Evolutionary conservation across 2,329 filamentous ascomycete species (phyloP).

Genomic region (Orbilia blumenaviensis): DNA sequence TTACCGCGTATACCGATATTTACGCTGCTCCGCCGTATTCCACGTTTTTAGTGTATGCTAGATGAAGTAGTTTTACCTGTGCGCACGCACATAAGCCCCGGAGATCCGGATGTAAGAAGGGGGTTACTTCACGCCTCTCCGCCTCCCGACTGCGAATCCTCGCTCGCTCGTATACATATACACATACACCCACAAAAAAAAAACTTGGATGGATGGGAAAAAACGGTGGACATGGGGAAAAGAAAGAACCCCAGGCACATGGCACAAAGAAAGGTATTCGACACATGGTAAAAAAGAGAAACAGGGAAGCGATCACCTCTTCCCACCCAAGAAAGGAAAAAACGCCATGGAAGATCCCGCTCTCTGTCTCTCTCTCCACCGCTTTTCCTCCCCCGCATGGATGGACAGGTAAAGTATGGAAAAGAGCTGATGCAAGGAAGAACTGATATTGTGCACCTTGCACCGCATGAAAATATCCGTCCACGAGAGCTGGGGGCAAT

Average conservation of each 20-base stretch:
- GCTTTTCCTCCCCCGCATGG: neutral
- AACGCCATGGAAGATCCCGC: constrained; percentile 10
- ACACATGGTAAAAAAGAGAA: neutral
- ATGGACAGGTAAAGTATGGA: too few species aligned
- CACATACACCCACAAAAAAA: too few species aligned
- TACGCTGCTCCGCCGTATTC: too few species aligned
- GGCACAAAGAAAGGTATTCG: neutral
- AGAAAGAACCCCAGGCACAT: too few species aligned
- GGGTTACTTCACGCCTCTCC: neutral
- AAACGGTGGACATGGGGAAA: too few species aligned
- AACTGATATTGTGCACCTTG: constrained; percentile 1
- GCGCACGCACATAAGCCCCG: neutral
- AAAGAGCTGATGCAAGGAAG: constrained; percentile 6
- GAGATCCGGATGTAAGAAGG: constrained; percentile 6
- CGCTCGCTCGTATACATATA: constrained; percentile 1
- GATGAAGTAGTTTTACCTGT: too few species aligned
- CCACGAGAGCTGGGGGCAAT: neutral
- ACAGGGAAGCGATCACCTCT: too few species aligned
- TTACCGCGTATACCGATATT: constrained; percentile 10
- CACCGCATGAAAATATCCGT: constrained; percentile 5
- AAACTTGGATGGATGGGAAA: too few species aligned
- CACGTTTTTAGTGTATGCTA: too few species aligned
- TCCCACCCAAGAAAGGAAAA: neutral
- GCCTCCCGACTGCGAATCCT: neutral
- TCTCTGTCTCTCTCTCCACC: neutral